Evolutionary conservation across 176 grass and related monocot genomes (phyloP).

Genomic region (Paspalum notatum): DNA sequence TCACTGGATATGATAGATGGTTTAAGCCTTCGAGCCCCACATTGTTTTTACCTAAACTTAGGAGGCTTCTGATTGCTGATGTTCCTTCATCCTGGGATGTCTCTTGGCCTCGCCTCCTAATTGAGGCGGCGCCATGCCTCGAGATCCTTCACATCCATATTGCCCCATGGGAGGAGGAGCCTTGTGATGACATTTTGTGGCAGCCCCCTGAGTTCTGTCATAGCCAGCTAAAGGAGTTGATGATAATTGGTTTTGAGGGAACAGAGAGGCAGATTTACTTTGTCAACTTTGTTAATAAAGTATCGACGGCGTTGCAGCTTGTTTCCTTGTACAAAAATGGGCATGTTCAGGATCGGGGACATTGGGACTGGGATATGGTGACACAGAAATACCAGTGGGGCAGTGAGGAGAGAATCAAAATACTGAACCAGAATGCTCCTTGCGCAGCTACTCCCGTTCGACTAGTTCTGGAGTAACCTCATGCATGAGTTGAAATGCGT

Average conservation of each 20-base stretch:
- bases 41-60: background rate
- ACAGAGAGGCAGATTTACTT: slow-evolving; percentile 29
- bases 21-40: background rate
- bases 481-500: background rate
- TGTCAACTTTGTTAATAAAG: slow-evolving; percentile 4
- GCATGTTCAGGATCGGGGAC: slow-evolving; percentile 11
- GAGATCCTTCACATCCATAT: slow-evolving; percentile 27
- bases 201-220: background rate
- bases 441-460: background rate
- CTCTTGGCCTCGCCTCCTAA: slow-evolving; percentile 21
- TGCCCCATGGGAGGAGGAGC: background rate
- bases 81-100: slow-evolving; percentile 30
- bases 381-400: background rate
- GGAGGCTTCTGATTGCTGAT: slow-evolving; percentile 18
- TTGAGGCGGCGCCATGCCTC: background rate
- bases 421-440: background rate
- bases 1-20: slow-evolving; percentile 25
- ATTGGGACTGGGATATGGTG: slow-evolving; percentile 16
- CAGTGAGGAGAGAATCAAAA: background rate
- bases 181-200: background rate
- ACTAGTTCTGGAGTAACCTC: background rate
- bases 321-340: slow-evolving; percentile 11
- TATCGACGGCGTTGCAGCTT: background rate
- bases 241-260: slow-evolving; percentile 11
- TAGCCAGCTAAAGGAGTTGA: slow-evolving; percentile 17